Evolutionary conservation across 2,329 filamentous ascomycete genomes (phyloP).

Genomic region (Neonectria neomacrospora): DNA sequence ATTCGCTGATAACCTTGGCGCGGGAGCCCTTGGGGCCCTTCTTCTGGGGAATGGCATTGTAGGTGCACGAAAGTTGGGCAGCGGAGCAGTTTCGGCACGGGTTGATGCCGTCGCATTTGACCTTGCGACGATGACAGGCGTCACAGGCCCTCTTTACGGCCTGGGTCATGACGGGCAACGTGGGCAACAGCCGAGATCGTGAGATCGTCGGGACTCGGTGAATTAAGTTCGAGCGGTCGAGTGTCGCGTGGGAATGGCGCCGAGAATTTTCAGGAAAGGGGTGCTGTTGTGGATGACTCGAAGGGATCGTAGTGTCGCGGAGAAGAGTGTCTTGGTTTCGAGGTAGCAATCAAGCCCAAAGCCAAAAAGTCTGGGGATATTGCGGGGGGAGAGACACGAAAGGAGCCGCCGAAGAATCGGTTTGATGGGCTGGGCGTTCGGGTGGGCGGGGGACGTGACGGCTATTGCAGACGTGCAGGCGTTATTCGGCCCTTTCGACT

Average conservation of each 20-base stretch:
- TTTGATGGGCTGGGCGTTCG: slow-evolving; percentile 39
- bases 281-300: slow-evolving; percentile 1
- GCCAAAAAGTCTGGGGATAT: slow-evolving; percentile 45
- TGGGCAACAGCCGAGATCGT: slow-evolving; percentile 18
- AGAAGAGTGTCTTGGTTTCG: slow-evolving; percentile 24
- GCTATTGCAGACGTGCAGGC: slow-evolving; percentile 46
- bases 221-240: slow-evolving; percentile 29
- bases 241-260: slow-evolving; percentile 12
- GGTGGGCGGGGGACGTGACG: slow-evolving; percentile 37
- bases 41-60: slow-evolving; percentile 80
- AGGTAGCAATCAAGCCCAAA: slow-evolving; percentile 30
- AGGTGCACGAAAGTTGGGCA: slow-evolving; percentile 75
- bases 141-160: slow-evolving; percentile 74
- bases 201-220: slow-evolving; percentile 17
- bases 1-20: slow-evolving; percentile 79
- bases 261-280: slow-evolving; percentile 17
- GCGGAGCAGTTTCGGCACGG: slow-evolving; percentile 78
- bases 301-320: slow-evolving; percentile 14
- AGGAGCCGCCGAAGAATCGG: slow-evolving; percentile 39
- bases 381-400: slow-evolving; percentile 43
- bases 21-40: slow-evolving; percentile 80
- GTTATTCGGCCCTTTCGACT: slow-evolving; percentile 53
- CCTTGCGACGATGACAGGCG: slow-evolving; percentile 78
- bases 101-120: slow-evolving; percentile 77
- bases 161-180: slow-evolving; percentile 52